Base-by-base conservation (phyloP, 352 stramenopile genomes). In the Globisporangium spiculum region DNA sequence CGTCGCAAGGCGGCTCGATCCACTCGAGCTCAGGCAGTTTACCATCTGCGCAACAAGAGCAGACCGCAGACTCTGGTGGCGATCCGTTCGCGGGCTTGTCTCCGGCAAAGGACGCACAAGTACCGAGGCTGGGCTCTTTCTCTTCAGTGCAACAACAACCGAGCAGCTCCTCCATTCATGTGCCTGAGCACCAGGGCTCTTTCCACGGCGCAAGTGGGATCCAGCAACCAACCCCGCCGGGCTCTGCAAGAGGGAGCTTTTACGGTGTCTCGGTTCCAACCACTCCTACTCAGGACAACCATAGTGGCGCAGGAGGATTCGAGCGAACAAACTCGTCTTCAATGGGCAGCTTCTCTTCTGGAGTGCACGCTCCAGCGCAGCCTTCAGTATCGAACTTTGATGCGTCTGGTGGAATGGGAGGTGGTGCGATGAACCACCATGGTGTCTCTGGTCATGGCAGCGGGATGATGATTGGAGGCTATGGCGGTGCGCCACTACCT, bases 71-170 rank as follows among this genome's bases (percentile, higher is more conserved):
- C 34, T 71, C 81, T 8, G 84, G 81, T 72, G 86, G 82, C 72
- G 86, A 86, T 32, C 80, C 85, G 16, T 93, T 92, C 67, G 85
- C 80, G 4, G 76, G 74, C 0, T 62, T 93, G 1, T 78, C 78
- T 18, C 66, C 73, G 7, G 58, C 57, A 16, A 67, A 71, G 14
- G 83, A 89, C 44, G 54, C 68, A 32, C 64, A 71, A 0, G 56
- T 85, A 4, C 69, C 78, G 54, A 78, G 55, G 54, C 52, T 85
- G 22, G 63, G 58, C 0, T 73, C 68, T 32, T 68, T 66, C 50
- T 7, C 75, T 60, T 48, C 32, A 32, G 20, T 62, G 27, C 71
- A 74, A 4, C 66, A 74, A 18, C 66, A 63, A 32, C 74, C 71
- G 20, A 70, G 44, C 6, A 52, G 44, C 18, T 52, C 61, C 44